These are phyloP conservation scores for Entomortierella chlamydospora DNA, from an alignment of 192 early-diverging fungal genomes.

Conservation along the genomic window DNA sequence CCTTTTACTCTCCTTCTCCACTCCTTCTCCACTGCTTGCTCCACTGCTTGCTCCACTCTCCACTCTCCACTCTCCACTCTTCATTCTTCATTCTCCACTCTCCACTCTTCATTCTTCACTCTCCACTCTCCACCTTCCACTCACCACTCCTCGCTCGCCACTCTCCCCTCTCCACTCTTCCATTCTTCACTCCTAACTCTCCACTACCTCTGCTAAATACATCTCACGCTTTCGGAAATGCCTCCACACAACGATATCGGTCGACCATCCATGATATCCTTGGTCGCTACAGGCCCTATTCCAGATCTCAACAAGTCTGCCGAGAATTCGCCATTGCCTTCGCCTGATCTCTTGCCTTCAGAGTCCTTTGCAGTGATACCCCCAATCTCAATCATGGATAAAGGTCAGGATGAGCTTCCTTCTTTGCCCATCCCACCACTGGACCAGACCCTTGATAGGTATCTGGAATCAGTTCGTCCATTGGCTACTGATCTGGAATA, in stretches of 20 bases:
- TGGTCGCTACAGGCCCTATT: constrained; percentile 29
- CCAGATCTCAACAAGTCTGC: constrained; percentile 51
- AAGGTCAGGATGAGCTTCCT: constrained; percentile 48
- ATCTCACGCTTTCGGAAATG: constrained; percentile 1
- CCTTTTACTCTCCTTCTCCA: neutral
- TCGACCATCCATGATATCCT: constrained; percentile 29
- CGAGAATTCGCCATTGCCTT: constrained; percentile 34
- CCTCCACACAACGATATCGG: constrained; percentile 11
- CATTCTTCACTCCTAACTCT: constrained; percentile 4
- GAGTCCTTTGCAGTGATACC: neutral
- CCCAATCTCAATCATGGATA: constrained; percentile 45
- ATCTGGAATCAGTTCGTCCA: constrained; percentile 60
- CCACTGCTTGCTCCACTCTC: neutral
- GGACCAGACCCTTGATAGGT: constrained; percentile 63
- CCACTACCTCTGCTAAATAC: neutral
- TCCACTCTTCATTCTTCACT: neutral
- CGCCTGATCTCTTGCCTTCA: constrained; percentile 11
- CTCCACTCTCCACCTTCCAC: constrained; percentile 1
- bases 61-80: neutral
- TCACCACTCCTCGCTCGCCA: constrained; percentile 7
- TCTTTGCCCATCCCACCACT: constrained; percentile 68
- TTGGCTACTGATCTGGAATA: constrained; percentile 61
- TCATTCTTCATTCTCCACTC: neutral
- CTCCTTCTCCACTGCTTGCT: neutral
- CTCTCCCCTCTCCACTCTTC: constrained; percentile 1